These are phyloP conservation scores for Anethum foeniculum DNA, from an alignment of 140 eudicot species.

Conservation along the genomic window DNA sequence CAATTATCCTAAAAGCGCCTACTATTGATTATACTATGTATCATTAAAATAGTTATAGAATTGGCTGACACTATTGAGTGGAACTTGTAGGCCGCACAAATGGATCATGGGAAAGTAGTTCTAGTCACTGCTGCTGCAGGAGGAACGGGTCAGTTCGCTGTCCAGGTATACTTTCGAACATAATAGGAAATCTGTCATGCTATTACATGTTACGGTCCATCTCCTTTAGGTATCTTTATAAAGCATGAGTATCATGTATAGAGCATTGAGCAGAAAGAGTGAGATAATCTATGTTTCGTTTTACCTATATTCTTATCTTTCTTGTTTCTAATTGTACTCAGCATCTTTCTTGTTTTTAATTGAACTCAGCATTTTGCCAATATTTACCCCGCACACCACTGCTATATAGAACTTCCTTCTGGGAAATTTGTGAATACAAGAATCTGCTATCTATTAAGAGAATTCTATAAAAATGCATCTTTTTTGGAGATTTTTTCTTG, in stretches of 20 bases:
- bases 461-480: neutral
- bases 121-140: constrained; percentile 99
- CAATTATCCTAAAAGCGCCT: neutral
- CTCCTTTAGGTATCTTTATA: neutral
- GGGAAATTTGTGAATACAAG: neutral
- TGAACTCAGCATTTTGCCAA: neutral
- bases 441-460: neutral
- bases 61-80: constrained; percentile 5
- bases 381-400: neutral
- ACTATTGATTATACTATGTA: neutral
- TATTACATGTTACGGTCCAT: neutral
- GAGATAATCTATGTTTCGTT: neutral
- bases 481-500: neutral
- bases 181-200: neutral
- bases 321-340: neutral
- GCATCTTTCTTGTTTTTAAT: neutral
- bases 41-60: neutral
- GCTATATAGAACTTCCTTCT: neutral
- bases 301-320: neutral
- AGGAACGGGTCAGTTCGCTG: constrained; percentile 97
- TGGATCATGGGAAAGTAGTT: constrained; percentile 76
- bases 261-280: neutral
- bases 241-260: neutral
- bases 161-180: constrained; percentile 48
- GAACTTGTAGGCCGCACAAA: constrained; percentile 66